Percentiles rank a stretch among this genome's conserved stretches.
phyloP scores from a whole-genome alignment of 2,329 filamentous ascomycete genomes.

The Aureobasidium sp. region DNA sequence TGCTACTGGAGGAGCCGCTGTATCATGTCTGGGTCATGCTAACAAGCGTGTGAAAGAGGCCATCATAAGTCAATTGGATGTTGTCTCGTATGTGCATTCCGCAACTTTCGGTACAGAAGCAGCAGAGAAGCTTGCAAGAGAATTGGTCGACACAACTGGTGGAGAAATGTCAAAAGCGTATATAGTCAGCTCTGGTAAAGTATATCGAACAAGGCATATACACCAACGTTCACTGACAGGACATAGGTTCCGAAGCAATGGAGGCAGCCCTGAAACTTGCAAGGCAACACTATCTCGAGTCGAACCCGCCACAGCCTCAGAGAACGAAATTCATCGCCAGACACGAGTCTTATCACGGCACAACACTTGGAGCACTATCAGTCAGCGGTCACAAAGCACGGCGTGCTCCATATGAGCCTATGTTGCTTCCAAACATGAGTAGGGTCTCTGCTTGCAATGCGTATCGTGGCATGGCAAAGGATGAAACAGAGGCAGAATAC shows the following conservation, averaged over 20 bases:
- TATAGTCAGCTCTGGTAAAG: conserved; percentile 41
- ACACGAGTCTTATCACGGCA: conserved; percentile 60
- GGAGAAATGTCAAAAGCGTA: conserved; percentile 46
- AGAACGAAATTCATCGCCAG: conserved; percentile 56
- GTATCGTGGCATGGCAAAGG: conserved; percentile 47
- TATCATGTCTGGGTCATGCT: conserved; percentile 61
- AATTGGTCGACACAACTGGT: conserved; percentile 41
- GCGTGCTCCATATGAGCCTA: conserved; percentile 51
- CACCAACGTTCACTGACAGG: no score
- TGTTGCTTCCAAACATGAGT: conserved; percentile 48
- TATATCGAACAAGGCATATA: no score
- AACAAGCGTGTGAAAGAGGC: conserved; percentile 52
- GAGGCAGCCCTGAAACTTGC: conserved; percentile 61
- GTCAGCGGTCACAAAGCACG: conserved; percentile 54
- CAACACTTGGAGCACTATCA: conserved; percentile 57
- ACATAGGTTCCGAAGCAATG: conserved; percentile 45
- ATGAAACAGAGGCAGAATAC: conserved; percentile 51
- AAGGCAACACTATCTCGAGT: conserved; percentile 51
- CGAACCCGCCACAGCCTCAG: conserved; percentile 38
- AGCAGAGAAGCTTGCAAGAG: conserved; percentile 43
- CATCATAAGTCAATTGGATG: conserved; percentile 49
- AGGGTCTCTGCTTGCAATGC: conserved; percentile 58
- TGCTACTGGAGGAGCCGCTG: conserved; percentile 63
- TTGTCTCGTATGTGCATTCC: conserved; percentile 51
- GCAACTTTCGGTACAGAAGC: conserved; percentile 48